phyloP scores from a whole-genome alignment of 1,284 basidiomycete genomes.

The Earliella scabrosa region DNA sequence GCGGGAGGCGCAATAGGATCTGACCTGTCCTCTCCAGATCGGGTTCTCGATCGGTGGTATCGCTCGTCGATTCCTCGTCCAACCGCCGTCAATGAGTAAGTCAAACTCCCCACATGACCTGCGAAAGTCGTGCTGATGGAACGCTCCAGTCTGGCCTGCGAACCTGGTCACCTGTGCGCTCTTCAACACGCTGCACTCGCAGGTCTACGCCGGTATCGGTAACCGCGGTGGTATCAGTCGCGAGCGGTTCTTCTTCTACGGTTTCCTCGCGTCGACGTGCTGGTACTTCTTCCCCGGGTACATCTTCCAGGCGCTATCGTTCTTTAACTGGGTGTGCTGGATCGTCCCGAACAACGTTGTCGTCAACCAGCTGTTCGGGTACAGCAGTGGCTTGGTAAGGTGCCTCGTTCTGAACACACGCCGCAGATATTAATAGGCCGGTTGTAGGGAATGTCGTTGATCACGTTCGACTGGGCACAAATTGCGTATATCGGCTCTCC shows the following conservation, averaged over 20 bases:
- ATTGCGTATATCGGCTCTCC: conserved; percentile 62
- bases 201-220: conserved; percentile 54
- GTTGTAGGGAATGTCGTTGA: conserved; percentile 44
- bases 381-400: conserved; percentile 39
- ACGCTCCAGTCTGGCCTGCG: conserved; percentile 71
- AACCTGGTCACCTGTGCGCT: conserved; percentile 60
- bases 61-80: conserved; percentile 67
- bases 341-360: conserved; percentile 50
- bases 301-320: conserved; percentile 48
- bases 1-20: too few species aligned
- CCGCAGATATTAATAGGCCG: neutral
- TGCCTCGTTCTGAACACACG: neutral
- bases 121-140: neutral
- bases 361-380: conserved; percentile 48
- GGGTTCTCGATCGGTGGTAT: conserved; percentile 73
- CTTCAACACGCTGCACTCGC: conserved; percentile 64
- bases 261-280: conserved; percentile 42
- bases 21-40: conserved; percentile 41
- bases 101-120: neutral
- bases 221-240: conserved; percentile 47
- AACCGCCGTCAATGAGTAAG: conserved; percentile 77
- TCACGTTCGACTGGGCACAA: conserved; percentile 53
- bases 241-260: conserved; percentile 55
- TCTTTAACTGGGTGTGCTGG: conserved; percentile 66
- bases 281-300: conserved; percentile 61